Conservation (phyloP, 495 filamentous ascomycete species). For the Clohesyomyces aquaticus region DNA sequence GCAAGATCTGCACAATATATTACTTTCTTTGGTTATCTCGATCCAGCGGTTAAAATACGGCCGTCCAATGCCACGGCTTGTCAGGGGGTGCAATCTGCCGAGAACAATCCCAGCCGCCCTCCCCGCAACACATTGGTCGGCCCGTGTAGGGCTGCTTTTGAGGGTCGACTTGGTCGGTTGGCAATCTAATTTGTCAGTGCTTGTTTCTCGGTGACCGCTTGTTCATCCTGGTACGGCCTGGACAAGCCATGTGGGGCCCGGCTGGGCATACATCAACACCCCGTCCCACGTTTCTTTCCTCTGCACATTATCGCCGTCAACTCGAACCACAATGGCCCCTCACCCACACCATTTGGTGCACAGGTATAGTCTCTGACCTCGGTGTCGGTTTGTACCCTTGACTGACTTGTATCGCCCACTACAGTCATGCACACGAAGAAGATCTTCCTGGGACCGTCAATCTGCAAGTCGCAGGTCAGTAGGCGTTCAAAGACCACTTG, state of each 20-base stretch:
- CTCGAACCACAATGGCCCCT: not conserved
- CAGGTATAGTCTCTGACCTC: not conserved
- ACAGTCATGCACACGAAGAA: constrained; percentile 62
- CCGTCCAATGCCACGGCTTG: not conserved
- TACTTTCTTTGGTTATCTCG: not conserved
- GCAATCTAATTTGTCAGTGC: not conserved
- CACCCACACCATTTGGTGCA: constrained; percentile 9
- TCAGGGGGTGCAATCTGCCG: not conserved
- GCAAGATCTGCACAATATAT: not conserved
- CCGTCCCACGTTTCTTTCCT: not conserved
- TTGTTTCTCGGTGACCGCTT: not conserved
- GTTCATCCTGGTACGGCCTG: no score
- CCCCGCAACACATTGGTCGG: not conserved
- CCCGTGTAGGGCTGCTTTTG: not conserved
- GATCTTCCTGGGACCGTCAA: constrained; percentile 63
- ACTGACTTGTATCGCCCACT: not conserved
- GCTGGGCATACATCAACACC: not conserved
- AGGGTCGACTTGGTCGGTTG: not conserved
- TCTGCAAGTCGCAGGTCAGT: constrained; percentile 47
- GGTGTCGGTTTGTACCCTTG: not conserved
- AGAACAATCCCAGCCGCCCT: not conserved
- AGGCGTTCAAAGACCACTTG: constrained; percentile 34
- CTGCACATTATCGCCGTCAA: not conserved
- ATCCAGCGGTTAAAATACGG: not conserved
- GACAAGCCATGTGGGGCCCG: not conserved